Evolutionary conservation across 78 protist species (phyloP).

Genomic region (Isochrysis galbana): DNA sequence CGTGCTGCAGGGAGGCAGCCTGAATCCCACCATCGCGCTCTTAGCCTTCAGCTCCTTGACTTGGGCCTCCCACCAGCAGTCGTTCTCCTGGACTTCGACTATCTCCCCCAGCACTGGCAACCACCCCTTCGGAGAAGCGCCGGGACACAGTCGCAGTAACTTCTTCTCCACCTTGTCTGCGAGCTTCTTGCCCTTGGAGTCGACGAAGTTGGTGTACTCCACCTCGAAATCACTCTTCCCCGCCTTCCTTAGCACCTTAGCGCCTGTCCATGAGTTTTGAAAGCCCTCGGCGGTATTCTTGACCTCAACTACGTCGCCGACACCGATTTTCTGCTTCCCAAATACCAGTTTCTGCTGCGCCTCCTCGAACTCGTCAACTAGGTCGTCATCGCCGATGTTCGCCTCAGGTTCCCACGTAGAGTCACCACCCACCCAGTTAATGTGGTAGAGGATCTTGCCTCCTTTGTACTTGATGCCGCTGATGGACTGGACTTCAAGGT

Average conservation of each 20-base stretch:
- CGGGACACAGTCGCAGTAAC: not conserved
- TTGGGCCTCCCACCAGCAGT: slow-evolving; percentile 23
- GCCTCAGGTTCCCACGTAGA: not conserved
- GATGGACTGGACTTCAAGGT: not conserved
- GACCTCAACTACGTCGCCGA: not conserved
- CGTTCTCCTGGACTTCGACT: not conserved
- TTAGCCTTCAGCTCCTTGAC: not conserved
- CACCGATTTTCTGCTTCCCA: not conserved
- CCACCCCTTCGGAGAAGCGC: not conserved
- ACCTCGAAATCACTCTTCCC: not conserved
- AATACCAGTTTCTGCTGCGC: not conserved
- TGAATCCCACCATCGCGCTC: not conserved
- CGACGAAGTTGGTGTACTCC: not conserved
- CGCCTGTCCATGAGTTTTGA: not conserved
- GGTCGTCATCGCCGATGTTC: slow-evolving; percentile 1
- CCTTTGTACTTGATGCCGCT: not conserved
- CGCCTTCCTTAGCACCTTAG: not conserved
- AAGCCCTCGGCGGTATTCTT: not conserved
- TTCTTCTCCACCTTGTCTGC: not conserved
- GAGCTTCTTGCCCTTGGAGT: not conserved
- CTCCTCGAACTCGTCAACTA: slow-evolving; percentile 6
- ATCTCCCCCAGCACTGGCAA: not conserved
- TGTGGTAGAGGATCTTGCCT: not conserved
- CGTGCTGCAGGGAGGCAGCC: not conserved
- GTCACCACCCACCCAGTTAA: not conserved